phyloP scores from a whole-genome alignment of 805 yeast species.

The Wickerhamiella australiensis region DNA sequence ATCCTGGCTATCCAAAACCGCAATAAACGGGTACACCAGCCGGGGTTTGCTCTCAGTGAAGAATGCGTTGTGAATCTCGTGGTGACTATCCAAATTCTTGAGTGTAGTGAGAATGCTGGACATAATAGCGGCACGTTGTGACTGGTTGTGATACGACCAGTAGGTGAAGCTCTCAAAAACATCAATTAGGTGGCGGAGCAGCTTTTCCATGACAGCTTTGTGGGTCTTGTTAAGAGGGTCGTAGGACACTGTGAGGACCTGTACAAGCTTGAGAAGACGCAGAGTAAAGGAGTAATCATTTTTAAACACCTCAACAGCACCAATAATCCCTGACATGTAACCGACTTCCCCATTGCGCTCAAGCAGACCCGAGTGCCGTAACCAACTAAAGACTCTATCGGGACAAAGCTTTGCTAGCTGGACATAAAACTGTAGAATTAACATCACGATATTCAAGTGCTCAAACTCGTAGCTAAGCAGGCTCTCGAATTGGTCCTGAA shows the following conservation, averaged over 20 bases:
- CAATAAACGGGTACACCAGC: slow-evolving; percentile 31
- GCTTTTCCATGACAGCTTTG: background rate
- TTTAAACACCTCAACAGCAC: slow-evolving; percentile 57
- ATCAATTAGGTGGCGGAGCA: slow-evolving; percentile 33
- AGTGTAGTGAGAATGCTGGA: slow-evolving; percentile 38
- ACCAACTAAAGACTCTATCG: slow-evolving; percentile 65
- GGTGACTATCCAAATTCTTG: slow-evolving; percentile 32
- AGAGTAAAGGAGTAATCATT: slow-evolving; percentile 58
- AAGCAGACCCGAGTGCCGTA: slow-evolving; percentile 54
- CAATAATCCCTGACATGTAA: slow-evolving; percentile 45
- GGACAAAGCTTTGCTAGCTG: slow-evolving; percentile 41
- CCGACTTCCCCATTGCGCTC: slow-evolving; percentile 57
- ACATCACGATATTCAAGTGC: slow-evolving; percentile 35
- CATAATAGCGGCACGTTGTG: slow-evolving; percentile 54
- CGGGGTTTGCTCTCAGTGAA: slow-evolving; percentile 30
- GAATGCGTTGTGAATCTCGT: background rate
- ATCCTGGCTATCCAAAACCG: slow-evolving; percentile 36
- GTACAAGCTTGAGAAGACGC: slow-evolving; percentile 43
- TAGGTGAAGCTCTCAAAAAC: slow-evolving; percentile 61
- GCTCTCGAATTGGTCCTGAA: slow-evolving; percentile 57
- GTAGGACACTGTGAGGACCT: slow-evolving; percentile 36
- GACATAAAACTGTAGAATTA: slow-evolving; percentile 40
- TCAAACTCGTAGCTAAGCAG: slow-evolving; percentile 41
- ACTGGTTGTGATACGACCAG: slow-evolving; percentile 50
- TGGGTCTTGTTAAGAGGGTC: slow-evolving; percentile 28